phyloP scores from a whole-genome alignment of 2,329 filamentous ascomycete species.

The Colletotrichum scovillei region DNA sequence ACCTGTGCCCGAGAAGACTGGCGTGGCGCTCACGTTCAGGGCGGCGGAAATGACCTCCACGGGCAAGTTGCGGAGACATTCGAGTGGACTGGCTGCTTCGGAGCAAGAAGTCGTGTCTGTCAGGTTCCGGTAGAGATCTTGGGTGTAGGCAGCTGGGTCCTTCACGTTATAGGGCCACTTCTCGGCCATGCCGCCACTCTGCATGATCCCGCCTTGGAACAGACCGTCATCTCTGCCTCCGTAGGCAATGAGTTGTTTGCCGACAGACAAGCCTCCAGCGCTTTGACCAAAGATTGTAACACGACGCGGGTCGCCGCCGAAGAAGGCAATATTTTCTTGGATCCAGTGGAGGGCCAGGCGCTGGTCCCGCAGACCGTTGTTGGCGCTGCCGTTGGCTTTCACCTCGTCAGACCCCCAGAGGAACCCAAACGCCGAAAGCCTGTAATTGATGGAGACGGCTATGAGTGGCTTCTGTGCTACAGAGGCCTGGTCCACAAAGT shows the following conservation, averaged over 20 bases:
- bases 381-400: conserved; percentile 65
- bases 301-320: conserved; percentile 67
- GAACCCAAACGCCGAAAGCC: conserved; percentile 72
- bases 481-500: not conserved
- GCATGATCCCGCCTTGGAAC: not conserved
- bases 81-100: not conserved
- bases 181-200: not conserved
- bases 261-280: not conserved
- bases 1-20: not conserved
- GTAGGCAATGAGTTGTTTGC: not conserved
- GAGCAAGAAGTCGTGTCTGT: not conserved
- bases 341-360: conserved; percentile 71
- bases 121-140: not conserved
- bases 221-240: not conserved
- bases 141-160: not conserved
- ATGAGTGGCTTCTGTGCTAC: conserved; percentile 52
- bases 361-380: conserved; percentile 73
- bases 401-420: conserved; percentile 65
- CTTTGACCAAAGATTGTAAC: conserved; percentile 66
- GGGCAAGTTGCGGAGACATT: not conserved
- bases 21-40: not conserved
- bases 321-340: conserved; percentile 65
- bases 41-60: not conserved
- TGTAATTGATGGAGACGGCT: conserved; percentile 71
- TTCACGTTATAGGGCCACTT: not conserved